Conservation (phyloP, 192 early-diverging fungal genomes). For the Mortierella claussenii region DNA sequence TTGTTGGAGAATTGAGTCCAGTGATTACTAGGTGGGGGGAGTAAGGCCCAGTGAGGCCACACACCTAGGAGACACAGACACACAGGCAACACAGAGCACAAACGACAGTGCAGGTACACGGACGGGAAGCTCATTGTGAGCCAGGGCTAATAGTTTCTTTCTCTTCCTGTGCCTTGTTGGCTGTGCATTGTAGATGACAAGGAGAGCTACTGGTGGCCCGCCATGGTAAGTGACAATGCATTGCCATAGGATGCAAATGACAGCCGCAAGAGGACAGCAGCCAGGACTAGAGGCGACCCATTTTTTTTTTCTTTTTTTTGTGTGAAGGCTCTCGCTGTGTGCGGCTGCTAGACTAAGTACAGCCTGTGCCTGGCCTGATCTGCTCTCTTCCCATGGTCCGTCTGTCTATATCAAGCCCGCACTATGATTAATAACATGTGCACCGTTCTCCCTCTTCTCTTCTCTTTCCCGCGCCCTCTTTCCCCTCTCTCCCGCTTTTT, state of each 20-base stretch:
- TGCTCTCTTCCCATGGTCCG: constrained; percentile 4
- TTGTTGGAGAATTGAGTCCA: no score
- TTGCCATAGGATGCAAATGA: no score
- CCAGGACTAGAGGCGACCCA: no score
- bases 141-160: not conserved
- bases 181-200: constrained; percentile 36
- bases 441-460: constrained; percentile 9
- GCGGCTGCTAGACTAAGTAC: no score
- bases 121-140: no score
- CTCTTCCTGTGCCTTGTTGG: not conserved
- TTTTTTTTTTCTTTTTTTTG: not conserved
- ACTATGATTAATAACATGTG: constrained; percentile 28
- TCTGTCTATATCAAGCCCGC: constrained; percentile 32
- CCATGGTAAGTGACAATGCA: constrained; percentile 53
- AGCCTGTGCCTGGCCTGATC: constrained; percentile 2
- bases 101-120: not conserved
- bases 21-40: no score
- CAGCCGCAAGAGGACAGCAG: no score
- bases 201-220: constrained; percentile 53
- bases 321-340: not conserved
- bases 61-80: no score
- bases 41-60: no score
- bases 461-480: no score
- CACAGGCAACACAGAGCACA: not conserved
- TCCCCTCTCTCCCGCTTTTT: not conserved